Base-by-base conservation (phyloP, 1,284 basidiomycete species). In the Pyrrhoderma noxium region DNA sequence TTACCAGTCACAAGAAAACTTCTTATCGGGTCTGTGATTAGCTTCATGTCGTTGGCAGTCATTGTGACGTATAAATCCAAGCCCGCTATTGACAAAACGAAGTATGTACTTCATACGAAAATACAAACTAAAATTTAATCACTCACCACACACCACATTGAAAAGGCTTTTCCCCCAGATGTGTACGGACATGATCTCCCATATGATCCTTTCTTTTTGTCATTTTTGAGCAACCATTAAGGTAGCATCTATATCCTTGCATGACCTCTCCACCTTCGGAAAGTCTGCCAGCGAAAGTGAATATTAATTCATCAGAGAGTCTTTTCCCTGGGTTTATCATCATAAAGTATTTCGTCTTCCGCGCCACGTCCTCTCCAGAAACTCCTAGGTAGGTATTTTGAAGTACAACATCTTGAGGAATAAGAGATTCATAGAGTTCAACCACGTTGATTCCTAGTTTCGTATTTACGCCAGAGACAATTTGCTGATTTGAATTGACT, bases 151-250 rank as follows among this genome's bases (percentile, higher is more conserved):
- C 60, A 22, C 68, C 59, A 57, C 82, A 85, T 46, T 71, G 67
- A 62, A 79, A 85, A 2, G 77, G 80, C 56, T 82, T 66, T 58
- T 84, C 77, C 52, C 81, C 77, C 43, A 86, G 70, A 61, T 85
- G 82, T 14, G 79, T 78, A 34, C 82, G 82, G 18, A 85, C 72
- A 56, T 85, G 83, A 40, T 82, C 80, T 38, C 83, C 63, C 57
- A 85, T 85, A 57, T 85, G 82, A 60, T 85, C 82, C 50, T 79
- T 70, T 50, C 83, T 70, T 63, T 79, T 84, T 66, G 85, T 85
- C 39, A 65, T 71, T 61, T 85, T 82, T 34, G 67, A 62, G 61
- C 82, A 85, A 2, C 77, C 82, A 16, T 67, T 58, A 36, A 85
- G 67, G 59, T 85, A 85, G 58, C 82, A 85, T 40, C 82, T 70